Conservation (phyloP, 2,329 filamentous ascomycete genomes). For the Fusarium agapanthi region DNA sequence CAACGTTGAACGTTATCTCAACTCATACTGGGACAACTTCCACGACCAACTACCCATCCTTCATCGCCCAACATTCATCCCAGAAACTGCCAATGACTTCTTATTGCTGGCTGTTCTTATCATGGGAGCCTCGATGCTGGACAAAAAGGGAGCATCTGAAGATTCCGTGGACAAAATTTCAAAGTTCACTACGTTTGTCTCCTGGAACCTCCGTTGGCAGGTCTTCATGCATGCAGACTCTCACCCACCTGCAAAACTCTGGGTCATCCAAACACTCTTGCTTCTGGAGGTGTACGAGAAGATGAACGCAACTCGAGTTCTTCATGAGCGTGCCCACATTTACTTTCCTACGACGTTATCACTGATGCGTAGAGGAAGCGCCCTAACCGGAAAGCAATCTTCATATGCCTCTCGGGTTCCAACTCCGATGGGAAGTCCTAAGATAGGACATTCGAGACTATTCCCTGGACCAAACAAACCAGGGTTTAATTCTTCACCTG, state of each 20-base stretch:
- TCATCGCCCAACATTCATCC: conserved; percentile 40
- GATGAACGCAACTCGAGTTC: conserved; percentile 40
- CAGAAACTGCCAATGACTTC: conserved; percentile 42
- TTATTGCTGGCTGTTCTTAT: conserved; percentile 40
- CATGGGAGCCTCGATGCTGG: conserved; percentile 43
- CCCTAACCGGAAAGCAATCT: conserved; percentile 41
- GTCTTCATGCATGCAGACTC: conserved; percentile 44
- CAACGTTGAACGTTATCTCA: conserved; percentile 41
- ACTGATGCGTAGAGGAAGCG: conserved; percentile 42
- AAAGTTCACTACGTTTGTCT: conserved; percentile 43
- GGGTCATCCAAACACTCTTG: conserved; percentile 42
- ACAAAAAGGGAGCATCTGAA: conserved; percentile 29
- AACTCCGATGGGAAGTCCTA: conserved; percentile 37
- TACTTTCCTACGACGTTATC: conserved; percentile 42
- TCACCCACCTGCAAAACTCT: conserved; percentile 41
- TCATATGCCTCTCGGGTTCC: conserved; percentile 40
- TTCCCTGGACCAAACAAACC: conserved; percentile 17
- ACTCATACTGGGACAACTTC: conserved; percentile 43
- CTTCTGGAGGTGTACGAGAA: conserved; percentile 43
- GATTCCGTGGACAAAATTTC: conserved; percentile 39
- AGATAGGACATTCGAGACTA: conserved; percentile 24
- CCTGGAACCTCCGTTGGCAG: conserved; percentile 43
- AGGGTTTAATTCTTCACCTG: conserved; percentile 36
- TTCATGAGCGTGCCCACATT: conserved; percentile 43
- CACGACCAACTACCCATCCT: conserved; percentile 42